Percentiles rank a stretch among this genome's conserved stretches.
These are phyloP conservation scores for Thamnidium elegans DNA, from an alignment of 192 early-diverging fungal genomes.

Conservation along the genomic window DNA sequence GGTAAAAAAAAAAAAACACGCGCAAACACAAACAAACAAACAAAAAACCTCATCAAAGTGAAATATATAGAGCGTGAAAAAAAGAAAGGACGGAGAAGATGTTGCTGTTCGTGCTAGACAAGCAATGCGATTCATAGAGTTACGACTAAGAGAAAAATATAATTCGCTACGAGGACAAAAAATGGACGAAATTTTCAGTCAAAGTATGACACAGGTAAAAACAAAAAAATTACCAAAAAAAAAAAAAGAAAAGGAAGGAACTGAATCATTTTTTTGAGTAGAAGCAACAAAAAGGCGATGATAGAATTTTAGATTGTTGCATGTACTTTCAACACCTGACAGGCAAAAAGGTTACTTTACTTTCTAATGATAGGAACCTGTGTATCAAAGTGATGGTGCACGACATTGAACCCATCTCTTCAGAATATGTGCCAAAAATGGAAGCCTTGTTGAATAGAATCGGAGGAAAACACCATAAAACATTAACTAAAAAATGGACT, in stretches of 20 bases:
- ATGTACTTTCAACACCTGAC: slow-evolving; percentile 30
- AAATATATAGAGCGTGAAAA: background rate
- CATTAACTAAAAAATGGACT: no score
- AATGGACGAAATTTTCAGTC: slow-evolving; percentile 42
- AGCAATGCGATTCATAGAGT: slow-evolving; percentile 50
- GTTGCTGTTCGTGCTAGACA: slow-evolving; percentile 34
- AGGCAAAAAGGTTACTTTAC: slow-evolving; percentile 31
- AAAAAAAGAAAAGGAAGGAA: background rate
- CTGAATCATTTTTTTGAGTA: no score
- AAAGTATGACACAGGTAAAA: slow-evolving; percentile 7
- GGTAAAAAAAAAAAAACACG: slow-evolving; percentile 2
- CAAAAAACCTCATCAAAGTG: background rate
- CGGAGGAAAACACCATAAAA: no score
- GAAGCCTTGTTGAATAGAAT: slow-evolving; percentile 9
- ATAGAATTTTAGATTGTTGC: slow-evolving; percentile 59
- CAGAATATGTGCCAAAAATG: slow-evolving; percentile 2
- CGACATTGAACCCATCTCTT: slow-evolving; percentile 39
- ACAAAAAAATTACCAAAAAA: background rate
- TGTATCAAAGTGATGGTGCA: slow-evolving; percentile 59
- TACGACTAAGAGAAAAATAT: slow-evolving; percentile 30
- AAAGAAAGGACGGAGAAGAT: no score
- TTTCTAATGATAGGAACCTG: slow-evolving; percentile 59
- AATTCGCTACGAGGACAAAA: slow-evolving; percentile 48
- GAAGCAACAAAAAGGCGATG: slow-evolving; percentile 38
- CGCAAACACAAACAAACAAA: slow-evolving; percentile 42